Conservation (phyloP, 495 filamentous ascomycete species). For the Massariosphaeria phaeospora region DNA sequence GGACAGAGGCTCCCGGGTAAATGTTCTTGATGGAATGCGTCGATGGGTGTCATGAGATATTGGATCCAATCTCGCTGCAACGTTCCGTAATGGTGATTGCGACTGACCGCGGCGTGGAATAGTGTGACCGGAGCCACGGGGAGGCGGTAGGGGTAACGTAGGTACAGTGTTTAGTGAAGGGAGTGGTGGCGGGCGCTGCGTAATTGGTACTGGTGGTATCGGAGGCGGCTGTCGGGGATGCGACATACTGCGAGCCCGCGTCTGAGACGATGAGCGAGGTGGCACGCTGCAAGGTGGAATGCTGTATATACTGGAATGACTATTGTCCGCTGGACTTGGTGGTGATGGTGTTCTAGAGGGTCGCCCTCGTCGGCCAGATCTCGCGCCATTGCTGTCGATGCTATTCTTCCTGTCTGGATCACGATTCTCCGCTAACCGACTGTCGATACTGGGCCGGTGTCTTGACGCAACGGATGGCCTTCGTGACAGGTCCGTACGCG, state of each 20-base stretch:
- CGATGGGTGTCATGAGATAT: slow-evolving; percentile 32
- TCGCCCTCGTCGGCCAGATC: slow-evolving; percentile 16
- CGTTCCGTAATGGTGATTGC: slow-evolving; percentile 37
- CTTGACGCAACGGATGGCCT: slow-evolving; percentile 24
- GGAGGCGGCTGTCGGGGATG: slow-evolving; percentile 7
- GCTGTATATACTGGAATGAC: slow-evolving; percentile 37
- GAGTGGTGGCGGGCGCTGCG: slow-evolving; percentile 3
- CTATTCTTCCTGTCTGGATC: slow-evolving; percentile 19
- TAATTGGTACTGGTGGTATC: slow-evolving; percentile 8
- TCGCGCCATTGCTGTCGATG: slow-evolving; percentile 19
- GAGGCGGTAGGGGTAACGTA: slow-evolving; percentile 15
- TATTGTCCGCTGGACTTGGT: slow-evolving; percentile 34
- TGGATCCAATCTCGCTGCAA: slow-evolving; percentile 31
- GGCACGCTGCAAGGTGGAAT: slow-evolving; percentile 40
- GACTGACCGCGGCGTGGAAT: slow-evolving; percentile 35
- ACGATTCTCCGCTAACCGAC: slow-evolving; percentile 19
- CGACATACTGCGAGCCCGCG: slow-evolving; percentile 16
- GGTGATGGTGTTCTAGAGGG: slow-evolving; percentile 30
- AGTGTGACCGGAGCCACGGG: slow-evolving; percentile 29
- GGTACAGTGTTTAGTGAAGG: slow-evolving; percentile 15
- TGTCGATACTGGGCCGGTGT: slow-evolving; percentile 28
- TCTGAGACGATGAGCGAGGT: slow-evolving; percentile 38
- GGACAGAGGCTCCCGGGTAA: slow-evolving; percentile 31
- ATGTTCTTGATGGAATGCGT: slow-evolving; percentile 37
- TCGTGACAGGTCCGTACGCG: slow-evolving; percentile 16